phyloP scores from a whole-genome alignment of 768 basidiomycete genomes.

The Punctularia strigosozonata region DNA sequence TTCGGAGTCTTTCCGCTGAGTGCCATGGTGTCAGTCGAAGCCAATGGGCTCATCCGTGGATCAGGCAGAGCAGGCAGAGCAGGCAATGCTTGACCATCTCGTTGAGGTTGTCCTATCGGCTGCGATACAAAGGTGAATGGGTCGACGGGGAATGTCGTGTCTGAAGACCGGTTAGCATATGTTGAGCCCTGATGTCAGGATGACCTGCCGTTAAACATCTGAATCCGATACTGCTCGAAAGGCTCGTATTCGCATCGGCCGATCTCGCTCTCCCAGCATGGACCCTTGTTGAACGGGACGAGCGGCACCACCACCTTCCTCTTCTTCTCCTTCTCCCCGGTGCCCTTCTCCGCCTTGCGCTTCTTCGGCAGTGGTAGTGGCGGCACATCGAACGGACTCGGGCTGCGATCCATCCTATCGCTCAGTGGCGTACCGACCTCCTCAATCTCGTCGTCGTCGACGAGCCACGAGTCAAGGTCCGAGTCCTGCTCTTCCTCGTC shows the following conservation, averaged over 20 bases:
- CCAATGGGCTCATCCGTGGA: slow-evolving; percentile 2
- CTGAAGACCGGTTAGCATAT: slow-evolving; percentile 22
- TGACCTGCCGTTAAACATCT: slow-evolving; percentile 69
- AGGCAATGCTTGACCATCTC: slow-evolving; percentile 26
- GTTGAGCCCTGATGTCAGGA: not conserved
- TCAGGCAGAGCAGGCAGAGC: slow-evolving; percentile 34
- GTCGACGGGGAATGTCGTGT: slow-evolving; percentile 60
- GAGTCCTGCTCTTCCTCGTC: slow-evolving; percentile 57
- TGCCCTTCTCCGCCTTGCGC: slow-evolving; percentile 46
- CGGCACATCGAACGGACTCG: slow-evolving; percentile 12
- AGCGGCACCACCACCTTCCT: slow-evolving; percentile 70
- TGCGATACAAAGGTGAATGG: slow-evolving; percentile 65
- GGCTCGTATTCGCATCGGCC: slow-evolving; percentile 58
- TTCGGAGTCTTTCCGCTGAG: slow-evolving; percentile 2
- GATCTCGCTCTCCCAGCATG: slow-evolving; percentile 63
- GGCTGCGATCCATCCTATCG: slow-evolving; percentile 24
- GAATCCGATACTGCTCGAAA: slow-evolving; percentile 66
- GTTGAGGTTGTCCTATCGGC: slow-evolving; percentile 6
- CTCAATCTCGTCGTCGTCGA: slow-evolving; percentile 57
- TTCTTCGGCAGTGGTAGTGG: slow-evolving; percentile 22
- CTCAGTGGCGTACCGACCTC: slow-evolving; percentile 27
- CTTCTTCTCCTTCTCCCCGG: slow-evolving; percentile 46
- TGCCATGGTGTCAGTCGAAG: not conserved
- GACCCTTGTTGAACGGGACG: slow-evolving; percentile 73
- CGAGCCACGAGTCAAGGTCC: slow-evolving; percentile 70